phyloP scores from a whole-genome alignment of 257 asterid genomes.

The Nicotiana benthamiana region DNA sequence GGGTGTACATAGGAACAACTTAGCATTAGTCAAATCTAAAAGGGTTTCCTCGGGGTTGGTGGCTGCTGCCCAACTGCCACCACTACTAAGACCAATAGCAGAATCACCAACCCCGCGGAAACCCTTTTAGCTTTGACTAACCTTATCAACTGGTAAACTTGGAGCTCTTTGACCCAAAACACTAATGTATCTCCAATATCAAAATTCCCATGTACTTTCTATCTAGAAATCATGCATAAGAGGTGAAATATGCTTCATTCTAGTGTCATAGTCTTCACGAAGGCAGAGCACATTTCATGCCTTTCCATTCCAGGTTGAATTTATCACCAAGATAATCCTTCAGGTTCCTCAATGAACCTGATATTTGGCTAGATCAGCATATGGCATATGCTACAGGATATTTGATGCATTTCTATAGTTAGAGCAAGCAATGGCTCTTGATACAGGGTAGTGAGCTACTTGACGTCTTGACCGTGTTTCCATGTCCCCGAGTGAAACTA shows the following conservation, averaged over 20 bases:
- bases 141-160: not conserved
- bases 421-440: not conserved
- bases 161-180: not conserved
- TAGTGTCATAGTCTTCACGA: not conserved
- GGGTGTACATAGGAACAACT: not conserved
- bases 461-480: not conserved
- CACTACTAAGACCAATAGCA: not conserved
- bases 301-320: not conserved
- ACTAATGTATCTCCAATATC: not conserved
- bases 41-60: not conserved
- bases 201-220: not conserved
- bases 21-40: not conserved
- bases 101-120: not conserved
- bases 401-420: not conserved
- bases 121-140: not conserved
- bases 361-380: not conserved
- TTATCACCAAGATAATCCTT: not conserved
- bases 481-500: not conserved
- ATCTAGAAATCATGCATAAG: not conserved
- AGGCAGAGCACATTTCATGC: not conserved
- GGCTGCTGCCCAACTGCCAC: not conserved
- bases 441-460: not conserved
- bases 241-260: not conserved
- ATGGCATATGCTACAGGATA: not conserved
- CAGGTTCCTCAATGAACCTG: not conserved